Percentiles rank a stretch among this genome's conserved stretches.
These are phyloP conservation scores for Acanthamoeba royreba DNA, from an alignment of 208 protist genomes.

Conservation along the genomic window DNA sequence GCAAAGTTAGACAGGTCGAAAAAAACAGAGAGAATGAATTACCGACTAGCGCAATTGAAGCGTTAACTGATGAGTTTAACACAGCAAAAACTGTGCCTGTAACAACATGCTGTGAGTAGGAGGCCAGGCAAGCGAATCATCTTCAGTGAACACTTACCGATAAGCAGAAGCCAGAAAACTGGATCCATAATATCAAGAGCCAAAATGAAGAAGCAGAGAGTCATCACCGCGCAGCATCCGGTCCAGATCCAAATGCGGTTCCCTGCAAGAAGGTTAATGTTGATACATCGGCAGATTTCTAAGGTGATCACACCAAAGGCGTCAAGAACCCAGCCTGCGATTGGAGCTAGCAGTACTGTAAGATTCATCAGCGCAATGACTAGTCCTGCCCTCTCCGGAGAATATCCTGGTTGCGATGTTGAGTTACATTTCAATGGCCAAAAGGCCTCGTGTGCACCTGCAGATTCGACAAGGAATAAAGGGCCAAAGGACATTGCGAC, in stretches of 20 bases:
- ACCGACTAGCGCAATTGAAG: conserved; percentile 7
- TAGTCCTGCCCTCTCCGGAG: neutral
- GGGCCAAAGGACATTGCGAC: conserved; percentile 29
- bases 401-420: neutral
- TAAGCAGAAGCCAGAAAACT: neutral
- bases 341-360: neutral
- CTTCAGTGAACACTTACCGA: too few species aligned
- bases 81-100: neutral
- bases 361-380: conserved; percentile 15
- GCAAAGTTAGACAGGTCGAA: too few species aligned
- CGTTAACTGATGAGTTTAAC: conserved; percentile 20
- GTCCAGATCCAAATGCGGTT: neutral
- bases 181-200: neutral
- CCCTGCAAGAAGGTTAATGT: too few species aligned
- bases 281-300: too few species aligned
- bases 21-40: neutral
- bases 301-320: neutral
- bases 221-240: neutral
- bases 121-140: too few species aligned
- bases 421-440: neutral
- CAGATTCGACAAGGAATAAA: neutral
- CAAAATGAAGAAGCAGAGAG: neutral
- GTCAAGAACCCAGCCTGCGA: conserved; percentile 5
- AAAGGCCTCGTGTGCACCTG: neutral
- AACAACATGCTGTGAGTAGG: neutral